These are phyloP conservation scores for Pseudoperonospora humuli DNA, from an alignment of 352 stramenopile genomes.

Conservation along the genomic window DNA sequence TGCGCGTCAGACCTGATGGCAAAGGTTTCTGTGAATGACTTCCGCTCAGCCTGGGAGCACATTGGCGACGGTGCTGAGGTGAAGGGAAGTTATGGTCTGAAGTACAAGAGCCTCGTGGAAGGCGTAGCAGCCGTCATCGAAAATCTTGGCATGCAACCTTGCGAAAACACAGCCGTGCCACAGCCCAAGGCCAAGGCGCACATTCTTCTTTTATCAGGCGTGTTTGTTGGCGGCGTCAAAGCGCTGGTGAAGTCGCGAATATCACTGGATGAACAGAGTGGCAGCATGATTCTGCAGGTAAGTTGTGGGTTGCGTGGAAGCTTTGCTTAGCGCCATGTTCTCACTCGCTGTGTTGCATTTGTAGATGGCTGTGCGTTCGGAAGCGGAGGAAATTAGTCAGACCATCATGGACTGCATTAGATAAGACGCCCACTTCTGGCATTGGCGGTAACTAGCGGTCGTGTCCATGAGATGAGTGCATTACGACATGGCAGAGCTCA, in stretches of 20 bases:
- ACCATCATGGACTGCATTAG: conserved; percentile 97
- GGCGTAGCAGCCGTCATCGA: conserved; percentile 93
- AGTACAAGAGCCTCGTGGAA: conserved; percentile 96
- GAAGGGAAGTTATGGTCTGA: conserved; percentile 93
- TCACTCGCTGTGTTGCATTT: conserved; percentile 7
- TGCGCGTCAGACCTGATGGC: conserved; percentile 95
- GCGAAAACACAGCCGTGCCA: conserved; percentile 89
- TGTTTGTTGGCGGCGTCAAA: conserved; percentile 93
- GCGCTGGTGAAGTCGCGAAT: conserved; percentile 96
- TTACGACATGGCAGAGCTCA: conserved; percentile 12
- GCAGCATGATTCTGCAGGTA: conserved; percentile 89
- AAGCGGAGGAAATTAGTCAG: conserved; percentile 90
- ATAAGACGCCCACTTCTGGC: conserved; percentile 36
- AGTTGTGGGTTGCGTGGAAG: neutral
- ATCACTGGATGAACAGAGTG: conserved; percentile 81
- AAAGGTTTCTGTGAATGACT: conserved; percentile 94
- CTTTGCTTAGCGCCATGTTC: neutral
- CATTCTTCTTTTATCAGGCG: conserved; percentile 93
- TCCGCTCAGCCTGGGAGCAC: conserved; percentile 94
- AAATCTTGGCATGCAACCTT: conserved; percentile 96
- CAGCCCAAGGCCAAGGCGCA: conserved; percentile 90
- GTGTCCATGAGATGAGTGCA: conserved; percentile 14
- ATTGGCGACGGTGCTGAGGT: conserved; percentile 92
- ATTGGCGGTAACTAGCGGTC: conserved; percentile 4
- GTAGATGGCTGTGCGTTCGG: conserved; percentile 94